phyloP scores from a whole-genome alignment of 2,329 filamentous ascomycete genomes.

The Incumbomyces delicatus region DNA sequence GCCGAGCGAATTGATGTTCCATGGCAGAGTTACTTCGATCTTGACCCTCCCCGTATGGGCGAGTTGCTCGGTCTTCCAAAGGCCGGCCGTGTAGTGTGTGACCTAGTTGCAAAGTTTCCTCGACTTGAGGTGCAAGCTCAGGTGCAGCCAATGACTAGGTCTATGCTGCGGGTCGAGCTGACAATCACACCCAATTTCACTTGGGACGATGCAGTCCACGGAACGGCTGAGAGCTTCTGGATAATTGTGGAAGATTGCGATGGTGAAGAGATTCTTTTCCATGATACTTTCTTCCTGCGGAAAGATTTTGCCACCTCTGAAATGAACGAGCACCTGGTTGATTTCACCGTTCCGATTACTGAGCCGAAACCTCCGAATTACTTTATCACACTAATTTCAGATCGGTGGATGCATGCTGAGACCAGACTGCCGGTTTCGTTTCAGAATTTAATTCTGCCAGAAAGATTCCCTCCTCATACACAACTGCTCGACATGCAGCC shows the following conservation, averaged over 20 bases:
- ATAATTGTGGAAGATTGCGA: conserved; percentile 95
- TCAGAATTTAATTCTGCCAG: conserved; percentile 85
- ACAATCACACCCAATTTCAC: conserved; percentile 90
- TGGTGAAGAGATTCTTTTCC: conserved; percentile 88
- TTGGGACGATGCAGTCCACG: conserved; percentile 87
- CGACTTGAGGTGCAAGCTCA: conserved; percentile 86
- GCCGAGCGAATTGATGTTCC: conserved; percentile 89
- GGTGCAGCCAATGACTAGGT: conserved; percentile 88
- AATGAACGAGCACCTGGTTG: conserved; percentile 84
- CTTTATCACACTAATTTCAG: conserved; percentile 89
- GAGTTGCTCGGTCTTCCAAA: conserved; percentile 86
- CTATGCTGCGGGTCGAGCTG: conserved; percentile 81
- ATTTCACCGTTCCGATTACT: conserved; percentile 91
- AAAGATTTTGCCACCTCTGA: conserved; percentile 80
- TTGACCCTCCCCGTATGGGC: conserved; percentile 92
- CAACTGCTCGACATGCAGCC: conserved; percentile 86
- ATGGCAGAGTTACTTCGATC: conserved; percentile 88
- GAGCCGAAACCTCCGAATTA: conserved; percentile 99
- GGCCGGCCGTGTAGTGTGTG: conserved; percentile 75
- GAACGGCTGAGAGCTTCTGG: conserved; percentile 87
- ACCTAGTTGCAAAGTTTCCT: conserved; percentile 83
- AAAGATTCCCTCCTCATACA: conserved; percentile 91
- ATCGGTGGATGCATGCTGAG: conserved; percentile 97
- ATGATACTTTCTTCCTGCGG: conserved; percentile 86
- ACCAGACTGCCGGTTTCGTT: conserved; percentile 89